A percentile compares a stretch with the other conserved stretches of the same genome.
Conservation (phyloP, 148 eudicot species). For the Linanthus parryae region DNA sequence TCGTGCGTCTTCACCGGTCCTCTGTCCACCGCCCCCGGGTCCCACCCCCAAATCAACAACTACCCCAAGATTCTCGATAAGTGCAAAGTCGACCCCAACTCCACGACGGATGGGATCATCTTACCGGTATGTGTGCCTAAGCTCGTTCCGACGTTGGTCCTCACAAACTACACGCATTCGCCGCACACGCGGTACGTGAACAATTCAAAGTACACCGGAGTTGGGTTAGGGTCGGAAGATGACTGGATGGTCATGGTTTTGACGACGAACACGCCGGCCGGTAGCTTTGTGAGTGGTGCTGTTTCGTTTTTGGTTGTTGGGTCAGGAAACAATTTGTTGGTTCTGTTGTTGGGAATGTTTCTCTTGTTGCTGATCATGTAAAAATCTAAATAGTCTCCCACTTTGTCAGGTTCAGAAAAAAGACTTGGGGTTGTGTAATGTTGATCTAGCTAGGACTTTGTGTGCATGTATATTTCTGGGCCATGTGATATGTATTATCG, state of each 20-base stretch:
- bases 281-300: conserved; percentile 43
- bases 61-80: conserved; percentile 47
- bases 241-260: conserved; percentile 74
- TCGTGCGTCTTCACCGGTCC: conserved; percentile 29
- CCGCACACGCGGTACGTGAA: conserved; percentile 34
- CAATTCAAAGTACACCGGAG: conserved; percentile 52
- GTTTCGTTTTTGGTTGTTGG: conserved; percentile 6
- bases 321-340: conserved; percentile 4
- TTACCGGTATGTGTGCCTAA: conserved; percentile 64
- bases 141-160: conserved; percentile 47
- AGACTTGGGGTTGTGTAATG: too few relatives aligned
- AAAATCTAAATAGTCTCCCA: too few relatives aligned
- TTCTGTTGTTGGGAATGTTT: conserved; percentile 2
- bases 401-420: too few relatives aligned
- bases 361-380: too few relatives aligned
- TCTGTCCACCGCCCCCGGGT: conserved; percentile 17
- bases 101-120: conserved; percentile 47
- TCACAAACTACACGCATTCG: conserved; percentile 69
- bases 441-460: too few relatives aligned
- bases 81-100: conserved; percentile 45
- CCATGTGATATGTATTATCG: too few relatives aligned
- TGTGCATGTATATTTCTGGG: too few relatives aligned
- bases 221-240: conserved; percentile 60
- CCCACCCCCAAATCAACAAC: conserved; percentile 24
- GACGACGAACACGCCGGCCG: conserved; percentile 35